Percentiles rank a stretch among this genome's conserved stretches.
phyloP scores from a whole-genome alignment of 192 early-diverging fungal species.

The Podila minutissima region DNA sequence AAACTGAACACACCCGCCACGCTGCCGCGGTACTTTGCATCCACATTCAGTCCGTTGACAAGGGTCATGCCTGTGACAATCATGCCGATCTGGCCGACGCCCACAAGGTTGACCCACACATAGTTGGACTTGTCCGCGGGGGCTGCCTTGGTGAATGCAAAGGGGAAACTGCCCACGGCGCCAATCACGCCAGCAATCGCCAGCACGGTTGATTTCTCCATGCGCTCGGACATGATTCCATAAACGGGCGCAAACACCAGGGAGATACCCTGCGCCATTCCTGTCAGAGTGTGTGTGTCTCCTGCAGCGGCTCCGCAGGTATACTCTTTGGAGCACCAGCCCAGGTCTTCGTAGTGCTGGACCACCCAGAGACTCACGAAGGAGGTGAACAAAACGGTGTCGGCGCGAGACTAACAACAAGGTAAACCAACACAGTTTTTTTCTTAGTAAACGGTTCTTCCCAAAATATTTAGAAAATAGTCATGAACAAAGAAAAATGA shows the following conservation, averaged over 20 bases:
- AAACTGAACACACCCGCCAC: slow-evolving; percentile 72
- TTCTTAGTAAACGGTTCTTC: no score
- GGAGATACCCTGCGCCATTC: slow-evolving; percentile 72
- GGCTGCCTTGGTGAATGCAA: slow-evolving; percentile 54
- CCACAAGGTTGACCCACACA: slow-evolving; percentile 56
- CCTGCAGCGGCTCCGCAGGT: slow-evolving; percentile 40
- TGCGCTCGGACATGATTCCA: slow-evolving; percentile 53
- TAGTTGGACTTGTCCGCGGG: slow-evolving; percentile 56
- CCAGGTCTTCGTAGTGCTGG: slow-evolving; percentile 67
- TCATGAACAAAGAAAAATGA: neutral
- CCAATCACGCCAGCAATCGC: slow-evolving; percentile 59
- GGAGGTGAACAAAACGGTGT: slow-evolving; percentile 75
- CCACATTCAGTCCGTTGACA: slow-evolving; percentile 61
- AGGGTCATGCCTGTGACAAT: slow-evolving; percentile 72
- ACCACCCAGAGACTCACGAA: slow-evolving; percentile 73
- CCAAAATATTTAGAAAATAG: no score
- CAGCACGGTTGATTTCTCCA: slow-evolving; percentile 45
- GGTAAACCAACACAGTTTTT: neutral
- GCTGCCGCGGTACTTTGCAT: slow-evolving; percentile 61
- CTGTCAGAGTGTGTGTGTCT: slow-evolving; percentile 50
- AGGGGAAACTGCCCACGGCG: slow-evolving; percentile 57
- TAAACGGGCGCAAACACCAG: slow-evolving; percentile 71
- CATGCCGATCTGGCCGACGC: slow-evolving; percentile 72
- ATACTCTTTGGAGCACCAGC: slow-evolving; percentile 51
- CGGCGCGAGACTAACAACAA: slow-evolving; percentile 60